Percentiles rank a stretch among this genome's conserved stretches.
Evolutionary conservation across 164 flowering plant species (phyloP).

Genomic region (Annona cherimola): DNA sequence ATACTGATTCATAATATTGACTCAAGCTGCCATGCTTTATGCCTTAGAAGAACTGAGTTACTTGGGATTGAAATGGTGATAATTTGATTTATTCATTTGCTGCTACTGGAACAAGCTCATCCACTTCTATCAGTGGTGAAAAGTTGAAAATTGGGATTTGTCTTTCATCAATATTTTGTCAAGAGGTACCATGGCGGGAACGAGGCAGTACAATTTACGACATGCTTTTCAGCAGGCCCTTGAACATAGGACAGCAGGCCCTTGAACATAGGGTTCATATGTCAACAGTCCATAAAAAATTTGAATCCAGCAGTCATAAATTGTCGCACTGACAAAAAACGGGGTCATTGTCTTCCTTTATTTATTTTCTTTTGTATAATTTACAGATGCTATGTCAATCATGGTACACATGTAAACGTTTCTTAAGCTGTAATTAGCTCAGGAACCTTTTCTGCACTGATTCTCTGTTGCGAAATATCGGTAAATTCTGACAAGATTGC

Average conservation of each 20-base stretch:
- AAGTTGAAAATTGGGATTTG: background rate
- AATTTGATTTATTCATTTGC: background rate
- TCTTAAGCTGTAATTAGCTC: constrained; percentile 32
- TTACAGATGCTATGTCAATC: background rate
- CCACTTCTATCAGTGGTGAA: background rate
- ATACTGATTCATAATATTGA: background rate
- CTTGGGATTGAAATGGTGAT: background rate
- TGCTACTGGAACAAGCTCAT: background rate
- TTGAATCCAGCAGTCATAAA: background rate
- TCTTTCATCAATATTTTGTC: background rate
- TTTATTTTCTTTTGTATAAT: background rate
- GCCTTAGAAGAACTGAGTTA: background rate
- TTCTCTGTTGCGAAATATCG: constrained; percentile 17
- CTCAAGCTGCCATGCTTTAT: background rate
- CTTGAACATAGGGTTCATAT: background rate
- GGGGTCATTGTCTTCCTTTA: background rate
- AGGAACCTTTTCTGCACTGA: constrained; percentile 14
- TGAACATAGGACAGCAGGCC: background rate
- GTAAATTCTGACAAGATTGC: constrained; percentile 52
- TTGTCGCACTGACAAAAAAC: background rate
- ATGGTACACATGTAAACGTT: background rate
- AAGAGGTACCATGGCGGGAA: background rate
- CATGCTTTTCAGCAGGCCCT: background rate
- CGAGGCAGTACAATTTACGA: background rate
- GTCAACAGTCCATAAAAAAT: background rate